Evolutionary conservation across 257 asterid species (phyloP).

Genomic region (Fraxinus quadrangulata): DNA sequence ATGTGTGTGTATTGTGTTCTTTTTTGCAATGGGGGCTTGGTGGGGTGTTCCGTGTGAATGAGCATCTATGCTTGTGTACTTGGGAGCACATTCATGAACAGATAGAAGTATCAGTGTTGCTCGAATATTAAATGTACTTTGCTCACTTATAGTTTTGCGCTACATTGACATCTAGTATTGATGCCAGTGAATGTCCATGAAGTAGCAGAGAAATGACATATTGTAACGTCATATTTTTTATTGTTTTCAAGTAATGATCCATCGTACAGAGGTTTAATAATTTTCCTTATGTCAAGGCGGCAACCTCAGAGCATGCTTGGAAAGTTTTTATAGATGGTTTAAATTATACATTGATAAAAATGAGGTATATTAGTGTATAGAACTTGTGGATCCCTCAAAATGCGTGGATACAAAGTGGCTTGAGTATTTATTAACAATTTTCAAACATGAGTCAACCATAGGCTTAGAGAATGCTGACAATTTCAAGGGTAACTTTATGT

Average conservation of each 20-base stretch:
- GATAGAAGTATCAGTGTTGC: not conserved
- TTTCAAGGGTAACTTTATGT: not conserved
- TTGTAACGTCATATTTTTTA: not conserved
- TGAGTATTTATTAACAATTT: no score
- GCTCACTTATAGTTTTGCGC: not conserved
- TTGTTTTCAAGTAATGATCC: not conserved
- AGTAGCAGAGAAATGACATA: slow-evolving; percentile 4
- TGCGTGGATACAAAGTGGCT: no score
- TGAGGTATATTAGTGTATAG: no score
- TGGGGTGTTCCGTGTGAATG: not conserved
- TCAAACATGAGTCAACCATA: no score
- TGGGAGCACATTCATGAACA: not conserved
- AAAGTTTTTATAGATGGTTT: no score
- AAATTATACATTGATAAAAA: no score
- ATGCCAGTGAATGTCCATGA: slow-evolving; percentile 4
- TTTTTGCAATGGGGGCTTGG: not conserved
- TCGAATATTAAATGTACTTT: not conserved
- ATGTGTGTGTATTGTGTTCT: not conserved
- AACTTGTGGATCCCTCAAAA: no score
- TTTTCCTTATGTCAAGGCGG: not conserved
- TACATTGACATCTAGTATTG: not conserved
- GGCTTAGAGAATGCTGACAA: not conserved
- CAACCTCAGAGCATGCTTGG: not conserved
- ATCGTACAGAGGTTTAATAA: not conserved
- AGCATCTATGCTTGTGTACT: not conserved